Conservation (phyloP, 2,329 filamentous ascomycete genomes). For the Penicillium freii region DNA sequence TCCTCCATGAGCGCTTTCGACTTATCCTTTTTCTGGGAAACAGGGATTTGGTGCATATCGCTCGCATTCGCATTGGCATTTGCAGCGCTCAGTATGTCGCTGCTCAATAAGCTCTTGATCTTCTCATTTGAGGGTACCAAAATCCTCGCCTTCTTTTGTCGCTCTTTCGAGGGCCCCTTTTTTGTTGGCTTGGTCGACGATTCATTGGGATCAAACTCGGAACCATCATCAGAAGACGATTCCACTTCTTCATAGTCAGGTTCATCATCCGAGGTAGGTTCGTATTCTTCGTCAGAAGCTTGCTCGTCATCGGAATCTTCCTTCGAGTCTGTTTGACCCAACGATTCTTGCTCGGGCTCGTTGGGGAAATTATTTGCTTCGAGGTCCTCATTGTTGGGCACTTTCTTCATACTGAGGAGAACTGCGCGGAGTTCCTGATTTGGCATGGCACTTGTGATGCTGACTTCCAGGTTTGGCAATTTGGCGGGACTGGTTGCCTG, state of each 20-base stretch:
- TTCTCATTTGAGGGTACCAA: not conserved
- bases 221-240: not conserved
- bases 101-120: not conserved
- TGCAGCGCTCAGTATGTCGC: constrained; percentile 13
- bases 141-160: not conserved
- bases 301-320: not conserved
- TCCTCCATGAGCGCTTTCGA: constrained; percentile 34
- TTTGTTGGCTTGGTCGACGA: too few species aligned
- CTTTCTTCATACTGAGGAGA: not conserved
- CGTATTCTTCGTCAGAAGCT: not conserved
- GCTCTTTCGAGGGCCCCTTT: not conserved
- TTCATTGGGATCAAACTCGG: not conserved
- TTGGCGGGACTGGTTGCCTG: not conserved
- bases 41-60: constrained; percentile 24
- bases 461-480: not conserved
- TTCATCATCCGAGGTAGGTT: not conserved
- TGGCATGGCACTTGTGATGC: not conserved
- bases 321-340: not conserved
- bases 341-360: not conserved
- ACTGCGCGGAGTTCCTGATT: not conserved
- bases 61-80: constrained; percentile 31
- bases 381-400: not conserved
- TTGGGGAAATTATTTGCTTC: too few species aligned
- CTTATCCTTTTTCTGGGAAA: constrained; percentile 24
- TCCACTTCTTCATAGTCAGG: not conserved